These are phyloP conservation scores for Penicillium oxalicum DNA, from an alignment of 2,329 filamentous ascomycete species.

Conservation along the genomic window DNA sequence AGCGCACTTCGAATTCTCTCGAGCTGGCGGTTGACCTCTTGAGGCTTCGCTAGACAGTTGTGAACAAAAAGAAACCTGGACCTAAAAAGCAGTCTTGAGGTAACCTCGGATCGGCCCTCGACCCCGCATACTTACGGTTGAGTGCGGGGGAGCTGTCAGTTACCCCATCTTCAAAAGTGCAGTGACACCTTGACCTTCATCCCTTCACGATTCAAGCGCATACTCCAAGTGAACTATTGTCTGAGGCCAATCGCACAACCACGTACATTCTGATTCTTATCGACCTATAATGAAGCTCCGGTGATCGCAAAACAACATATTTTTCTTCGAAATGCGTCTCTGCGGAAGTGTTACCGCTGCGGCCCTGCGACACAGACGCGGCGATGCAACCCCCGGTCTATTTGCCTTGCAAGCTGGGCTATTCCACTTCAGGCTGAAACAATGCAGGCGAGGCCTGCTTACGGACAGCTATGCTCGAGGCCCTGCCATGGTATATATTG, in stretches of 20 bases:
- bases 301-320: neutral
- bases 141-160: no score
- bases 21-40: no score
- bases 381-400: neutral
- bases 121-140: no score
- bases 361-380: constrained; percentile 3
- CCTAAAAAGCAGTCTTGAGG: neutral
- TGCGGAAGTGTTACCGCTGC: constrained; percentile 3
- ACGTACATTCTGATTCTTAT: neutral
- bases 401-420: neutral
- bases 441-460: constrained; percentile 12
- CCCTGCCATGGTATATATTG: constrained; percentile 15
- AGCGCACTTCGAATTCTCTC: no score
- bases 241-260: no score
- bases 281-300: constrained; percentile 6
- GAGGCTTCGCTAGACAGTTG: no score
- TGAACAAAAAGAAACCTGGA: no score
- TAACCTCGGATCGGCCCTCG: neutral
- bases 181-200: no score
- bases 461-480: constrained; percentile 22
- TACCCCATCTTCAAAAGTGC: no score
- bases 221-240: no score
- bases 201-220: no score
- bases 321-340: constrained; percentile 11
- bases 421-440: neutral